Evolutionary conservation across 2,329 filamentous ascomycete genomes (phyloP), one percentile per base, ranked within the genome.

Genomic region (Fusarium pininemorale): DNA sequence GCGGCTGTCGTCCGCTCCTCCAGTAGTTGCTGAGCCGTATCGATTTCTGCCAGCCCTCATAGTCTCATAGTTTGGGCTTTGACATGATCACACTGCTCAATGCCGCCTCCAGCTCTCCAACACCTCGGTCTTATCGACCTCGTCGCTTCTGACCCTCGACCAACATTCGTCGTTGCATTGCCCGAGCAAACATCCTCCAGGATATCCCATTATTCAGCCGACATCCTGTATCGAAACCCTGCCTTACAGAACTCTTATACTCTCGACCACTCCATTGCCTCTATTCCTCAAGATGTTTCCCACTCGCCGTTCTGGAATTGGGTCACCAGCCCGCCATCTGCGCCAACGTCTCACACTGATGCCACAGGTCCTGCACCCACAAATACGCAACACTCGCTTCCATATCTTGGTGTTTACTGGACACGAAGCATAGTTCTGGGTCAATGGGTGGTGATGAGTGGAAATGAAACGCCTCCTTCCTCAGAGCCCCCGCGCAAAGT

Each of bases 131-230:
- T 84, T 58, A 74, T 82, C 66, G 83, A 84, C 73, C 80, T 86
- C 18, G 80, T 85, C 71, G 79, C 82, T 67, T 81, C 79, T 69
- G 84, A 86, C 66, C 82, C 83, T 37, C 80, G 84, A 61, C 83
- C 84, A 59, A 82, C 82, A 48, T 86, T 86, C 50, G 78, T 85
- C 63, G 80, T 83, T 53, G 78, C 77, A 37, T 58, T 74, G 14
- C 54, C 69, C 30, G 61, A 75, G 13, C 57, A 66, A 45, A 26
- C 47, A 12, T 18, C 73, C 28, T 47, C 60, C 26, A 65, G 71
- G 39, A 41, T 41, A 26, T 39, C 38, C 32, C 14, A 44, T 14
- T 67, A 66, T 15, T 57, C 68, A 41, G 45, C 73, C 57, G 61
- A 72, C 37, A 78, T 81, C 50, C 76, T 80, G 28, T 84, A 85